phyloP scores from a whole-genome alignment of 2,329 filamentous ascomycete species.

The Epichloe aotearoae region DNA sequence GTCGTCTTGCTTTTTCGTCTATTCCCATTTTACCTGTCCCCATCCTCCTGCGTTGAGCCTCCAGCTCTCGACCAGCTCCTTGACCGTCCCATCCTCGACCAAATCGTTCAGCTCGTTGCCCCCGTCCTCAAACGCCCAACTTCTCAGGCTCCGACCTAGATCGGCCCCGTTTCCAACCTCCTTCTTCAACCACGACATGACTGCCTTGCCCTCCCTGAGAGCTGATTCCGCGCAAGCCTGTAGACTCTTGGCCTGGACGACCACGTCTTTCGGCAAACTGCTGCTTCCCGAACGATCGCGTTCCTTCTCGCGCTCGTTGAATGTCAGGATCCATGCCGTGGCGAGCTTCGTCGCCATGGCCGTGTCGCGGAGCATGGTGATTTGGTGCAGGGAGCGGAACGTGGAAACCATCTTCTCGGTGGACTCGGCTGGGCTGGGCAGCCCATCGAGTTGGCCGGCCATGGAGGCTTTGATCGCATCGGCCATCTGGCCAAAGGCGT shows the following conservation, averaged over 20 bases:
- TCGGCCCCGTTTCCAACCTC: slow-evolving; percentile 13
- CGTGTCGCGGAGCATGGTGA: slow-evolving; percentile 26
- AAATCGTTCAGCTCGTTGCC: slow-evolving; percentile 11
- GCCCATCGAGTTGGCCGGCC: slow-evolving; percentile 12
- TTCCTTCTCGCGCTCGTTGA: slow-evolving; percentile 26
- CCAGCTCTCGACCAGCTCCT: slow-evolving; percentile 21
- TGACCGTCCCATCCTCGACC: slow-evolving; percentile 14
- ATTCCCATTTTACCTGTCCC: slow-evolving; percentile 21
- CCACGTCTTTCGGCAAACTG: slow-evolving; percentile 24
- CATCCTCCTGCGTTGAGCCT: slow-evolving; percentile 21
- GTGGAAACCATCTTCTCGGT: slow-evolving; percentile 10
- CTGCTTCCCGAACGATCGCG: slow-evolving; percentile 26
- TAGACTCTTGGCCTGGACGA: slow-evolving; percentile 21
- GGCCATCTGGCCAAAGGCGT: slow-evolving; percentile 15
- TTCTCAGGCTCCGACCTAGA: slow-evolving; percentile 14
- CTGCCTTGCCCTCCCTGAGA: slow-evolving; percentile 20
- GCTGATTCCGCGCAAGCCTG: slow-evolving; percentile 16
- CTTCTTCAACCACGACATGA: slow-evolving; percentile 17
- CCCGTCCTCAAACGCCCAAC: slow-evolving; percentile 16
- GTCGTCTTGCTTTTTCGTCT: not conserved
- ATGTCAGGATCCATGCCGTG: slow-evolving; percentile 20
- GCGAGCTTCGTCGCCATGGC: slow-evolving; percentile 20
- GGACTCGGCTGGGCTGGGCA: slow-evolving; percentile 7
- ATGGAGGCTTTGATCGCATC: slow-evolving; percentile 15
- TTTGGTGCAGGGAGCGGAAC: slow-evolving; percentile 22